Evolutionary conservation across 177 flowering plant genomes (phyloP).

Genomic region (Vitis hybrid): DNA sequence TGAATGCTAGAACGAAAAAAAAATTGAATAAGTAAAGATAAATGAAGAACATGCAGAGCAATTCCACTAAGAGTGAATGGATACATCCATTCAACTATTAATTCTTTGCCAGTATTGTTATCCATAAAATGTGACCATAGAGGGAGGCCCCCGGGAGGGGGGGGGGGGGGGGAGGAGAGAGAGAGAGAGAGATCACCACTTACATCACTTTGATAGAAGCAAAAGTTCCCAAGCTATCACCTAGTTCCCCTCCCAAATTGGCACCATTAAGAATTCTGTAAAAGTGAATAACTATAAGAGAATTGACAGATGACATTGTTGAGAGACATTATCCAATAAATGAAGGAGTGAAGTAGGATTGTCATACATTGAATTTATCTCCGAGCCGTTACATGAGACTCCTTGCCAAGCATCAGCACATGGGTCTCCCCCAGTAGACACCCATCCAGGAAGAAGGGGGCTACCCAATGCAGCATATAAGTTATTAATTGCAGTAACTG

Average conservation of each 20-base stretch:
- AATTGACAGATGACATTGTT: background rate
- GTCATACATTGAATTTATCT: slow-evolving; percentile 66
- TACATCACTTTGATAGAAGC: slow-evolving; percentile 62
- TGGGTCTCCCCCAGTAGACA: slow-evolving; percentile 78
- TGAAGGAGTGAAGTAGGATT: background rate
- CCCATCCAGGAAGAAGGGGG: slow-evolving; percentile 79
- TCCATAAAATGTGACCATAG: background rate
- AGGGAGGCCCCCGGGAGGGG: background rate
- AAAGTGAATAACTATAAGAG: slow-evolving; percentile 9
- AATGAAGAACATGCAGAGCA: background rate
- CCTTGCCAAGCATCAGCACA: slow-evolving; percentile 90
- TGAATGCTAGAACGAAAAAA: too few relatives aligned
- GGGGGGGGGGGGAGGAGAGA: background rate
- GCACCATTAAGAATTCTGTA: slow-evolving; percentile 67
- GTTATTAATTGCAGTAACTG: slow-evolving; percentile 80
- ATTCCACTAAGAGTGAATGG: background rate
- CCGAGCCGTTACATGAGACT: slow-evolving; percentile 49
- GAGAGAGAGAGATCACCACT: slow-evolving; percentile 18
- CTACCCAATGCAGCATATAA: slow-evolving; percentile 58
- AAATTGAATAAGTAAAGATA: background rate
- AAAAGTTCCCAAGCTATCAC: slow-evolving; percentile 55
- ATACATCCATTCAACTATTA: background rate
- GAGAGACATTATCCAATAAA: background rate
- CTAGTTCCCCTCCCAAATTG: slow-evolving; percentile 70
- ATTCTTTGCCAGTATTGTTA: too few relatives aligned